Conservation (phyloP, 2,329 filamentous ascomycete genomes). For the Dactylellina cionopaga region DNA sequence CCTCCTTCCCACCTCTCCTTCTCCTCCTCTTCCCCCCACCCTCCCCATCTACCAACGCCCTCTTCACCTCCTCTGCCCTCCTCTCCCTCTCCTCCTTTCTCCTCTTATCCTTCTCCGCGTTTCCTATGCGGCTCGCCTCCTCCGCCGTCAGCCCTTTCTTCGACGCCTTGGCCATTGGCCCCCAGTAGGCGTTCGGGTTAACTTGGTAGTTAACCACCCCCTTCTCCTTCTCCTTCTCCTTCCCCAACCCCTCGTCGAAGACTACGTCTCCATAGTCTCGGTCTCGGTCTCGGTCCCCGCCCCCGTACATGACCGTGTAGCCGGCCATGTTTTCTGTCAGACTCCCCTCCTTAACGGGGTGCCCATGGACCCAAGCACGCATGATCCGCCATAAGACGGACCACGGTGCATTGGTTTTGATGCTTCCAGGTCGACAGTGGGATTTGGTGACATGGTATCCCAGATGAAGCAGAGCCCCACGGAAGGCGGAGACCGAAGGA, state of each 20-base stretch:
- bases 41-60: not conserved
- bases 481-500: slow-evolving; percentile 79
- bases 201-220: slow-evolving; percentile 82
- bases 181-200: slow-evolving; percentile 94
- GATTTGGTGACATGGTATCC: slow-evolving; percentile 86
- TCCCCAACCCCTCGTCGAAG: slow-evolving; percentile 84
- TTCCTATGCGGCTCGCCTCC: slow-evolving; percentile 31
- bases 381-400: slow-evolving; percentile 89
- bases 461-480: slow-evolving; percentile 80
- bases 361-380: slow-evolving; percentile 86
- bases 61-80: not conserved
- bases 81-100: slow-evolving; percentile 37
- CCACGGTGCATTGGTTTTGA: slow-evolving; percentile 96
- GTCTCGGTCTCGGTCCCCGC: slow-evolving; percentile 60
- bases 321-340: slow-evolving; percentile 77
- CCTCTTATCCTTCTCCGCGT: slow-evolving; percentile 46
- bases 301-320: slow-evolving; percentile 68
- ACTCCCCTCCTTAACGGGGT: slow-evolving; percentile 77
- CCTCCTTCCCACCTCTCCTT: not conserved
- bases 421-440: slow-evolving; percentile 86
- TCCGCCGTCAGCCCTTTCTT: slow-evolving; percentile 48
- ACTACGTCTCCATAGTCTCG: slow-evolving; percentile 67
- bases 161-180: slow-evolving; percentile 71
- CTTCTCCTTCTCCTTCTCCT: slow-evolving; percentile 72
- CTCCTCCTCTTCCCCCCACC: not conserved